Evolutionary conservation across 305 asterid species (phyloP).

Genomic region (Fraxinus paxiana): DNA sequence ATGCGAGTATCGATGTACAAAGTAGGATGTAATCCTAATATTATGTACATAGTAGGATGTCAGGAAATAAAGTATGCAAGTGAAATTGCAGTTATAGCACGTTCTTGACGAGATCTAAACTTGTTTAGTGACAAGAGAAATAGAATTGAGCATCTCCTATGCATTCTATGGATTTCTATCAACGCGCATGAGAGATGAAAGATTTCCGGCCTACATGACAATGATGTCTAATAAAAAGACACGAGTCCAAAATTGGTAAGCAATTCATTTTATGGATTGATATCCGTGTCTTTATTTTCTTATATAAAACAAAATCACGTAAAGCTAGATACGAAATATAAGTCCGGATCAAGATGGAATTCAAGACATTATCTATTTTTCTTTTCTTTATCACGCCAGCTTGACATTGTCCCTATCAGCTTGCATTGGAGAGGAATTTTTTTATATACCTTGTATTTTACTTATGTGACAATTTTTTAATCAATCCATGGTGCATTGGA

Average conservation of each 20-base stretch:
- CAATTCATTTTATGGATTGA: background rate
- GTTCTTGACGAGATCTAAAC: background rate
- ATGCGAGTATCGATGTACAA: background rate
- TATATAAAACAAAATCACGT: too few species aligned
- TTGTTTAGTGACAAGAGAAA: background rate
- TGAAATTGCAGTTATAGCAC: background rate
- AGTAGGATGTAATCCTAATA: background rate
- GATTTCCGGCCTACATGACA: too few species aligned
- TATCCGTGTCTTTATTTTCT: too few species aligned
- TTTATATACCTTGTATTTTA: background rate
- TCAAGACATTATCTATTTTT: background rate
- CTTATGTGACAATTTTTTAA: background rate
- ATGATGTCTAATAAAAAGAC: too few species aligned
- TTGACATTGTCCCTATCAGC: background rate
- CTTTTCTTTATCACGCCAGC: background rate
- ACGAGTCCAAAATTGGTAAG: background rate
- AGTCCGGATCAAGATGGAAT: background rate
- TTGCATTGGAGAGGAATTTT: background rate
- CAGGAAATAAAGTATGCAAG: background rate
- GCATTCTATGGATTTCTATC: too few species aligned
- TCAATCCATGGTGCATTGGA: background rate
- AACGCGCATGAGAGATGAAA: too few species aligned
- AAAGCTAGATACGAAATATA: background rate
- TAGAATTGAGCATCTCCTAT: background rate
- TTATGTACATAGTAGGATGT: too few species aligned